Conservation (phyloP, 202 grass and related monocot species). For the Panicum hallii region DNA sequence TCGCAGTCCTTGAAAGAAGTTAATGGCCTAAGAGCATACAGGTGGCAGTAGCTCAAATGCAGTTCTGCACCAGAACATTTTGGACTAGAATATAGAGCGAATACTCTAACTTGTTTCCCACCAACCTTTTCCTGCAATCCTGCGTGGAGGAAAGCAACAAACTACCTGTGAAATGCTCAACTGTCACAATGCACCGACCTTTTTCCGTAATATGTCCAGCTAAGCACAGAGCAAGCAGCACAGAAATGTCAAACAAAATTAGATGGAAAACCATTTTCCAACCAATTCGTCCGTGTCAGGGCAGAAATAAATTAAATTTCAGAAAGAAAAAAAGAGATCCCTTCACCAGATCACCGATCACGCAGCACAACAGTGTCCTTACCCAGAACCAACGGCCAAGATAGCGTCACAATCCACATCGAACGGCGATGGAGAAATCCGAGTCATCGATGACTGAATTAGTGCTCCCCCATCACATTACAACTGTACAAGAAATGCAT, state of each 20-base stretch:
- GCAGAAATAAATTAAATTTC: neutral
- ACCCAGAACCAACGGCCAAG: slow-evolving; percentile 33
- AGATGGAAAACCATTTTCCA: slow-evolving; percentile 19
- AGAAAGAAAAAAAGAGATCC: neutral
- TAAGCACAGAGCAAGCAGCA: neutral
- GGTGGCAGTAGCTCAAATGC: slow-evolving; percentile 28
- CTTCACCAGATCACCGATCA: slow-evolving; percentile 23
- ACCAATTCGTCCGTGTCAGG: neutral
- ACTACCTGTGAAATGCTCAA: slow-evolving; percentile 44
- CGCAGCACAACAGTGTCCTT: neutral
- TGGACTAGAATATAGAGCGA: neutral
- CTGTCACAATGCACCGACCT: slow-evolving; percentile 45
- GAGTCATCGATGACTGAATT: slow-evolving; percentile 14
- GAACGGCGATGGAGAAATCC: neutral
- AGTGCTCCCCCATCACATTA: slow-evolving; percentile 16
- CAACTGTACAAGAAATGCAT: slow-evolving; percentile 20
- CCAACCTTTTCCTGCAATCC: slow-evolving; percentile 42
- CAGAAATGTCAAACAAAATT: neutral
- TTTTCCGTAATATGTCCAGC: slow-evolving; percentile 28
- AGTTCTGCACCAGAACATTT: neutral
- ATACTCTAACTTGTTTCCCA: slow-evolving; percentile 24
- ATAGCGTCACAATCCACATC: slow-evolving; percentile 43
- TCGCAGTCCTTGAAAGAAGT: neutral
- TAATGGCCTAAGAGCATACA: slow-evolving; percentile 16
- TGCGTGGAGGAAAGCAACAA: slow-evolving; percentile 54